Evolutionary conservation across 2,329 filamentous ascomycete genomes (phyloP), one percentile per base, ranked within the genome.

Genomic region (Microascus cirrosus): DNA sequence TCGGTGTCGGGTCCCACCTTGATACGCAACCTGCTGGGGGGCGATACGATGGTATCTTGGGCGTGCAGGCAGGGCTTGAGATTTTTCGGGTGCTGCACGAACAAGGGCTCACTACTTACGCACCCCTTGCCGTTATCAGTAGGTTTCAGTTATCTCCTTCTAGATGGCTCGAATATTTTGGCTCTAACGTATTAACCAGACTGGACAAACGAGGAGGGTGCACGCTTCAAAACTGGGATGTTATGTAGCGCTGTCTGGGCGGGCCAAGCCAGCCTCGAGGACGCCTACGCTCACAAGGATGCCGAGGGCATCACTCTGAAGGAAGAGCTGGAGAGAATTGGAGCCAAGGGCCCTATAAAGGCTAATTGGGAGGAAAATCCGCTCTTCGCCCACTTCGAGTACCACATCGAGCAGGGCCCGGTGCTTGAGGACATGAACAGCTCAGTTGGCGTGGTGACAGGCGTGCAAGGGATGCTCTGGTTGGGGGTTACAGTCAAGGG

Each of bases 21-120:
- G 83, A 85, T 65, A 84, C 81, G 0, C 81, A 84, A 62, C 80
- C 81, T 2, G 70, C 70, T 2, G 85, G 85, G 1, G 85, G 85
- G 0, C 71, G 85, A 20, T 89, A 90, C 62, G 86, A 90, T 66
- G 88, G 88, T 0, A 89, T 91, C 54, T 71, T 93, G 0, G 89
- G 88, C n/a, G 80, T 92, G 10, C 77, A 81, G 24, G 82, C 87
- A 1, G 88, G 83, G 0, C 74, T 92, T 1, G 88, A 91, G 69
- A 83, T 86, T 67, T 71, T 93, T 15, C 81, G 77, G 61, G 79
- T 82, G 0, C 72, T 94, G 56, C 77, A 84, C 5, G 88, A 92
- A 20, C 15, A 22, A n/a, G n/a, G n/a, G 15, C n/a, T 22, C n/a
- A 10, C 15, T 10, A 48, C 42, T 11, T n/a, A 48, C 3, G 15